Percentiles rank a stretch among this genome's conserved stretches.
Conservation (phyloP, 148 eudicot species). For the Vaccinium darrowii region DNA sequence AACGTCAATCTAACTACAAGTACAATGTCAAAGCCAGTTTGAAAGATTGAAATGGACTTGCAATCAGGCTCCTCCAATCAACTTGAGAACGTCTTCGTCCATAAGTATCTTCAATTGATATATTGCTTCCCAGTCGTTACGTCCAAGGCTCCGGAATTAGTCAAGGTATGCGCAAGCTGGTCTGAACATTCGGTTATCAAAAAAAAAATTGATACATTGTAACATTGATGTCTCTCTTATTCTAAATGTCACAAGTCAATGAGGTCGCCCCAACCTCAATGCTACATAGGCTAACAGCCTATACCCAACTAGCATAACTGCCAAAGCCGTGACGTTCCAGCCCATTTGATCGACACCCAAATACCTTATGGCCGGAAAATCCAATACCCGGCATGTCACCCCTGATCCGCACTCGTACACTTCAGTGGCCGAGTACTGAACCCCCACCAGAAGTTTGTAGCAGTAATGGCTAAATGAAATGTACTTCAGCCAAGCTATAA, state of each 20-base stretch:
- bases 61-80: background rate
- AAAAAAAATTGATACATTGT: no score
- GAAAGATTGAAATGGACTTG: background rate
- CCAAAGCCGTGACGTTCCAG: conserved; percentile 61
- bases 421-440: conserved; percentile 59
- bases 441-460: conserved; percentile 74
- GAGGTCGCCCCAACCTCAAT: conserved; percentile 49
- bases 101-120: background rate
- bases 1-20: background rate
- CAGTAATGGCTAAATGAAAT: conserved; percentile 70
- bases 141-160: no score
- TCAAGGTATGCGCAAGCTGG: no score
- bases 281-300: conserved; percentile 73
- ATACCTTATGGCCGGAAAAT: conserved; percentile 56
- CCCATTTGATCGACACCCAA: conserved; percentile 53
- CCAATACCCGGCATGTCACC: conserved; percentile 50
- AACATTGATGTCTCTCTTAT: background rate
- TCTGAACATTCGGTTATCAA: no score
- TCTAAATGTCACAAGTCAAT: conserved; percentile 14
- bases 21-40: background rate
- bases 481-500: conserved; percentile 76
- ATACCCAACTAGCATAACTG: conserved; percentile 71
- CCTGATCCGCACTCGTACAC: conserved; percentile 54
- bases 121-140: background rate
- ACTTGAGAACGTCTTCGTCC: background rate